These are phyloP conservation scores for Botrytis paeoniae DNA, from an alignment of 2,329 filamentous ascomycete genomes.

Conservation along the genomic window DNA sequence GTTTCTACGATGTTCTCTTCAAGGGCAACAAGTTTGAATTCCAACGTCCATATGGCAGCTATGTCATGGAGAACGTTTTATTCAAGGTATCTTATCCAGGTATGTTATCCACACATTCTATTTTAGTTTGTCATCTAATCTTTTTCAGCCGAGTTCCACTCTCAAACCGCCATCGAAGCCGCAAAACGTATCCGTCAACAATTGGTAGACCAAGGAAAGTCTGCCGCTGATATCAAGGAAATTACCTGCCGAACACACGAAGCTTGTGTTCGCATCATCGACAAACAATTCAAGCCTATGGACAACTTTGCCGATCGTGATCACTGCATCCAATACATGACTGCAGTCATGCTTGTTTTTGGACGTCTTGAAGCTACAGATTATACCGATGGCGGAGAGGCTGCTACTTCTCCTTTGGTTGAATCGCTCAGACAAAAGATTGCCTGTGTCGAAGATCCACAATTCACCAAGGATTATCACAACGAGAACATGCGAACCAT, in stretches of 20 bases:
- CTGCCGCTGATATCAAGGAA: constrained; percentile 86
- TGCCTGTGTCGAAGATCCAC: constrained; percentile 90
- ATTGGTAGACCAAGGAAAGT: constrained; percentile 82
- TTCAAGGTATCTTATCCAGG: constrained; percentile 99
- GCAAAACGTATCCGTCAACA: constrained; percentile 83
- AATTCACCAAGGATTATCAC: constrained; percentile 95
- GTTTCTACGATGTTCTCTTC: constrained; percentile 98
- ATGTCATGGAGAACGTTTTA: constrained; percentile 99
- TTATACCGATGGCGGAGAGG: constrained; percentile 90
- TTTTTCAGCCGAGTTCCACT: constrained; percentile 83
- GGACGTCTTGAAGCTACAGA: constrained; percentile 90
- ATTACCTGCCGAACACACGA: constrained; percentile 96
- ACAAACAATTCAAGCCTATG: constrained; percentile 99
- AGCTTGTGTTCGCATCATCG: constrained; percentile 97
- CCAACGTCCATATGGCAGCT: constrained; percentile 93
- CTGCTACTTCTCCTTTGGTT: constrained; percentile 82
- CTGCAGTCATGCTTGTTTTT: constrained; percentile 90
- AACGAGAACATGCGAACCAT: constrained; percentile 91
- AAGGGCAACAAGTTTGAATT: constrained; percentile 94
- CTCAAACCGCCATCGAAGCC: constrained; percentile 94
- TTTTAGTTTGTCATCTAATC: constrained; percentile 29
- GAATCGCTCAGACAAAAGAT: constrained; percentile 93
- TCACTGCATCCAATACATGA: constrained; percentile 99
- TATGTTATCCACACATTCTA: constrained; percentile 43
- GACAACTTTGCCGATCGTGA: constrained; percentile 99